These are phyloP conservation scores for Scedosporium boydii DNA, from an alignment of 2,329 filamentous ascomycete species.

Conservation along the genomic window DNA sequence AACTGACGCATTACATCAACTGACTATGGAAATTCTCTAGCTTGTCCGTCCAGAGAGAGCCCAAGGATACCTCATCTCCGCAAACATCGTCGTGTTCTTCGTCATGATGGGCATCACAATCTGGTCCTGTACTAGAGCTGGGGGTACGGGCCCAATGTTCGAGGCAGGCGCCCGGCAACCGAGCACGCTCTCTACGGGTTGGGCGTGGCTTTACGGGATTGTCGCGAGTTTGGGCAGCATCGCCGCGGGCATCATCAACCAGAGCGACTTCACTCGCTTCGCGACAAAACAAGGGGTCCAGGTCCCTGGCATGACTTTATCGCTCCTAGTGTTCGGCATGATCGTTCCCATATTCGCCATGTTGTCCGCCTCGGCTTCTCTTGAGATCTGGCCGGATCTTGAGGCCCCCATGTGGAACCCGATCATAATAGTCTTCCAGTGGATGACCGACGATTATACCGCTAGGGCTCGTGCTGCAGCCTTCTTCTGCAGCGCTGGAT, in stretches of 20 bases:
- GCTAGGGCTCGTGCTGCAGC: conserved; percentile 17
- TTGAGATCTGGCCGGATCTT: conserved; percentile 16
- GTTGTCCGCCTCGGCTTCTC: conserved; percentile 17
- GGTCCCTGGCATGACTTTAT: conserved; percentile 16
- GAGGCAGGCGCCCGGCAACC: conserved; percentile 14
- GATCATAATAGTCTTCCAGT: conserved; percentile 15
- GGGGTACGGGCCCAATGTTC: conserved; percentile 34
- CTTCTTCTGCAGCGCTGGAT: conserved; percentile 18
- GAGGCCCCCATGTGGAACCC: conserved; percentile 10
- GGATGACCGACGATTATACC: conserved; percentile 18
- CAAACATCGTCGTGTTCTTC: conserved; percentile 30
- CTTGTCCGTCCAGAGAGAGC: conserved; percentile 40
- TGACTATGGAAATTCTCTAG: no score
- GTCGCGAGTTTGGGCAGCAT: conserved; percentile 17
- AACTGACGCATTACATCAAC: no score
- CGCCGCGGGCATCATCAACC: conserved; percentile 19
- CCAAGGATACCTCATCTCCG: conserved; percentile 34
- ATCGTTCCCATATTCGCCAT: conserved; percentile 17
- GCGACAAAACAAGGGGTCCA: conserved; percentile 13
- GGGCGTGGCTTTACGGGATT: conserved; percentile 21
- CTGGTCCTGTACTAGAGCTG: conserved; percentile 33
- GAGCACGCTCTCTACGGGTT: conserved; percentile 13
- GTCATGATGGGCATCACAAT: conserved; percentile 39
- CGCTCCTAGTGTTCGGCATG: conserved; percentile 18
- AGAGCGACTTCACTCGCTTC: conserved; percentile 20